phyloP scores from a whole-genome alignment of 1,284 basidiomycete species.

The Ceratobasidium sp. region DNA sequence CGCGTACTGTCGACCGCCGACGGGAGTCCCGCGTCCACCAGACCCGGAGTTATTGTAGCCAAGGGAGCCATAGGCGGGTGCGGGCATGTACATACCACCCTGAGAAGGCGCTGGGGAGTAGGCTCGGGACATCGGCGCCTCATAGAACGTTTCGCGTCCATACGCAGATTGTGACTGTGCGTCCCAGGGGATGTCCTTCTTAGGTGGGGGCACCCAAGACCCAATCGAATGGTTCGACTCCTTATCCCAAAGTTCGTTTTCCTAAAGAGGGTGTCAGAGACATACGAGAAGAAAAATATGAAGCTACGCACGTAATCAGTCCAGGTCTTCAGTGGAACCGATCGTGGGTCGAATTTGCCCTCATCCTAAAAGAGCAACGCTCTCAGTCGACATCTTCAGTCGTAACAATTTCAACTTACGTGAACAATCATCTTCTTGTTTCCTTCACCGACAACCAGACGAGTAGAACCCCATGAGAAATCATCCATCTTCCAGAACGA shows the following conservation, averaged over 20 bases:
- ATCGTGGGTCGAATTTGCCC: slow-evolving; percentile 92
- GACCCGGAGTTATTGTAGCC: slow-evolving; percentile 34
- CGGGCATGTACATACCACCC: slow-evolving; percentile 52
- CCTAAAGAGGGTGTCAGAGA: slow-evolving; percentile 57
- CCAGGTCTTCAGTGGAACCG: slow-evolving; percentile 96
- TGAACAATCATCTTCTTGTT: slow-evolving; percentile 96
- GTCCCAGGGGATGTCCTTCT: slow-evolving; percentile 76
- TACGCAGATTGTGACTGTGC: slow-evolving; percentile 79
- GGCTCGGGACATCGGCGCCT: slow-evolving; percentile 60
- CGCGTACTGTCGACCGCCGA: slow-evolving; percentile 48
- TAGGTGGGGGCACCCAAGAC: slow-evolving; percentile 79
- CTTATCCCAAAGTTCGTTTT: slow-evolving; percentile 97
- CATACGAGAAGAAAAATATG: not conserved
- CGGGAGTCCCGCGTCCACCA: slow-evolving; percentile 38
- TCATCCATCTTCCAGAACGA: slow-evolving; percentile 99
- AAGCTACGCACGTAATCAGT: slow-evolving; percentile 79
- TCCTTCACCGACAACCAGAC: slow-evolving; percentile 92
- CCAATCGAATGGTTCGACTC: slow-evolving; percentile 92
- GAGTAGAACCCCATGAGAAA: slow-evolving; percentile 97
- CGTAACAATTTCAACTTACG: slow-evolving; percentile 61
- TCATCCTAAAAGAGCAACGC: slow-evolving; percentile 72
- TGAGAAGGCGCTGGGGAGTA: slow-evolving; percentile 78
- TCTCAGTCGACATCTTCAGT: slow-evolving; percentile 29
- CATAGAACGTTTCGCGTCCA: slow-evolving; percentile 83
- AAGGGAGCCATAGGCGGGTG: slow-evolving; percentile 9